phyloP scores from a whole-genome alignment of 768 basidiomycete species.

The Inosperma sp. region DNA sequence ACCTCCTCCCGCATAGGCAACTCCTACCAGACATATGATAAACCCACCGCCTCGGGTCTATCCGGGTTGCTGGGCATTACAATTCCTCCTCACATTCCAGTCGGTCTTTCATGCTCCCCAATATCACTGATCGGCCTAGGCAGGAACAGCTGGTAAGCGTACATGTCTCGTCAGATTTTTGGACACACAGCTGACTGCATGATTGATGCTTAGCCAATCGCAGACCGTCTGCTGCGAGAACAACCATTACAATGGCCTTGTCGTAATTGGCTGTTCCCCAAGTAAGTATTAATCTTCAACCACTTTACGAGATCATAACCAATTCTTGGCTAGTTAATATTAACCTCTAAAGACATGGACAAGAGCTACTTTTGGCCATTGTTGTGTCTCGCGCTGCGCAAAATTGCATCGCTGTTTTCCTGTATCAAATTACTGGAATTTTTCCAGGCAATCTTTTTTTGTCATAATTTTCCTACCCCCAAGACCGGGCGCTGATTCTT shows the following conservation, averaged over 20 bases:
- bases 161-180: background rate
- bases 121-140: conserved; percentile 30
- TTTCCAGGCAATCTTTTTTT: too few species aligned
- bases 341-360: background rate
- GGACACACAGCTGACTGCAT: background rate
- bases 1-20: conserved; percentile 21
- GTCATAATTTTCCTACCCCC: too few species aligned
- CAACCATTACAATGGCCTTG: conserved; percentile 38
- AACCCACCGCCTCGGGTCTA: conserved; percentile 16
- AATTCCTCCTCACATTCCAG: conserved; percentile 16
- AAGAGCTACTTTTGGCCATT: too few species aligned
- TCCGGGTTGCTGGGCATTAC: conserved; percentile 31
- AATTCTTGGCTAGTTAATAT: background rate
- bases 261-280: conserved; percentile 39
- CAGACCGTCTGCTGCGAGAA: conserved; percentile 45
- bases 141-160: conserved; percentile 29
- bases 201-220: conserved; percentile 28
- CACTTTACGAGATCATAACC: background rate
- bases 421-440: too few species aligned
- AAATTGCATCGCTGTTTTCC: too few species aligned
- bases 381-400: too few species aligned
- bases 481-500: too few species aligned
- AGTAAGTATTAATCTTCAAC: conserved; percentile 26
- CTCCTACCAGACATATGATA: conserved; percentile 18
- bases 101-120: conserved; percentile 38